phyloP scores from a whole-genome alignment of 257 asterid species.

The Solanum habrochaites region DNA sequence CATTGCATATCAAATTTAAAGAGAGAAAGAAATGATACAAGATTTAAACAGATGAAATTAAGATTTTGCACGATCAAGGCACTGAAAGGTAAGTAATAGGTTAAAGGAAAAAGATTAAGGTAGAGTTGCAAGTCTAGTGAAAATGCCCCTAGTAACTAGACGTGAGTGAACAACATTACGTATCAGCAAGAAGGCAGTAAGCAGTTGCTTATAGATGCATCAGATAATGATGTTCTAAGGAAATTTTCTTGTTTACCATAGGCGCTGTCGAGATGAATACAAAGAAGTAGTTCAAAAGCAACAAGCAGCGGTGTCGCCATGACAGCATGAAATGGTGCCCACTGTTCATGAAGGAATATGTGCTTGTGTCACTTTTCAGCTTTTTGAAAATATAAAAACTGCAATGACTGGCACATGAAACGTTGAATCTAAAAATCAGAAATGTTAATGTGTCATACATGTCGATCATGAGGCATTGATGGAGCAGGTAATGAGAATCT shows the following conservation, averaged over 20 bases:
- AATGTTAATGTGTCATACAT: slow-evolving; percentile 36
- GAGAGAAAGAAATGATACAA: neutral
- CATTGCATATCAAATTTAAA: neutral
- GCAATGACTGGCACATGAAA: neutral
- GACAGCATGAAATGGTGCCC: slow-evolving; percentile 93
- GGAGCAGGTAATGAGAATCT: slow-evolving; percentile 99
- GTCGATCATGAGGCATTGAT: slow-evolving; percentile 84
- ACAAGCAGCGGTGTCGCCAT: slow-evolving; percentile 81
- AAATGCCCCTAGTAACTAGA: neutral
- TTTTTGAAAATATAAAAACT: neutral
- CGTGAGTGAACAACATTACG: neutral
- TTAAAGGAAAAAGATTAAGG: neutral
- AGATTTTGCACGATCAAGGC: neutral
- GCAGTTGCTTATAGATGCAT: neutral
- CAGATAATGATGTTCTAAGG: neutral
- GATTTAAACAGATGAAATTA: neutral
- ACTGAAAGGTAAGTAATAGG: neutral
- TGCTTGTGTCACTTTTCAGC: slow-evolving; percentile 4
- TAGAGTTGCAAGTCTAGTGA: neutral
- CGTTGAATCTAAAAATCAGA: neutral
- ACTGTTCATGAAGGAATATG: slow-evolving; percentile 41
- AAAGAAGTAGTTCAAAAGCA: slow-evolving; percentile 90
- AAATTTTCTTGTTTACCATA: slow-evolving; percentile 37
- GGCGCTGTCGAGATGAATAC: slow-evolving; percentile 60
- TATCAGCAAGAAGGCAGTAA: neutral